Conservation (phyloP, 75 land plant genomes). For the Pinus tabuliformis region DNA sequence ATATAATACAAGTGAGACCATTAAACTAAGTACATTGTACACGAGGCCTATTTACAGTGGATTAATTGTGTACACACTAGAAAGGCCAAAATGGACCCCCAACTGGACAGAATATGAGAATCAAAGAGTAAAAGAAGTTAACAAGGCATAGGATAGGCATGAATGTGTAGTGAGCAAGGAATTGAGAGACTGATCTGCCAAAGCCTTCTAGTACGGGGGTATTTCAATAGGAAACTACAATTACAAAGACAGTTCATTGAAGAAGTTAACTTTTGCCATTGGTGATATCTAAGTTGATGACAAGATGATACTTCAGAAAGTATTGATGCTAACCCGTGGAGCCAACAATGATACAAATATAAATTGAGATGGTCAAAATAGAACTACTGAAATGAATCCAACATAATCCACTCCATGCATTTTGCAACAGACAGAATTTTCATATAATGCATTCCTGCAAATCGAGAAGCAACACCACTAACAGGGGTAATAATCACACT, state of each 20-base stretch:
- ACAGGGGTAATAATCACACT: conserved; percentile 25
- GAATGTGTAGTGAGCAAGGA: too few species aligned
- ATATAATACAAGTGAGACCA: too few species aligned
- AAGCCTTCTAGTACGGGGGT: not conserved
- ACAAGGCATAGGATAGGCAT: not conserved
- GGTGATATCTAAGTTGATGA: not conserved
- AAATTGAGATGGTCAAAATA: not conserved
- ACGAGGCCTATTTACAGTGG: too few species aligned
- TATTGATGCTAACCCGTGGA: not conserved
- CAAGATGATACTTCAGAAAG: not conserved
- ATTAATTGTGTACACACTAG: too few species aligned
- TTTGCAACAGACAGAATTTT: conserved; percentile 36
- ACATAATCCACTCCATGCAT: conserved; percentile 39
- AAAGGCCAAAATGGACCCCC: not conserved
- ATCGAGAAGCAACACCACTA: conserved; percentile 24
- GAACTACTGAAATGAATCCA: conserved; percentile 23
- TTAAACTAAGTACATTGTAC: too few species aligned
- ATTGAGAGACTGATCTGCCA: not conserved
- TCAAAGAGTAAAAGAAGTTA: not conserved
- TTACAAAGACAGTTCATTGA: not conserved
- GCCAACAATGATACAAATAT: too few species aligned
- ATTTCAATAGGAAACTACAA: not conserved
- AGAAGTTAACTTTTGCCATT: not conserved
- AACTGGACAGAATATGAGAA: not conserved
- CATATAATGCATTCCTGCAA: conserved; percentile 49